phyloP scores from a whole-genome alignment of 805 yeast species.

The Teunomyces aglyptinius region DNA sequence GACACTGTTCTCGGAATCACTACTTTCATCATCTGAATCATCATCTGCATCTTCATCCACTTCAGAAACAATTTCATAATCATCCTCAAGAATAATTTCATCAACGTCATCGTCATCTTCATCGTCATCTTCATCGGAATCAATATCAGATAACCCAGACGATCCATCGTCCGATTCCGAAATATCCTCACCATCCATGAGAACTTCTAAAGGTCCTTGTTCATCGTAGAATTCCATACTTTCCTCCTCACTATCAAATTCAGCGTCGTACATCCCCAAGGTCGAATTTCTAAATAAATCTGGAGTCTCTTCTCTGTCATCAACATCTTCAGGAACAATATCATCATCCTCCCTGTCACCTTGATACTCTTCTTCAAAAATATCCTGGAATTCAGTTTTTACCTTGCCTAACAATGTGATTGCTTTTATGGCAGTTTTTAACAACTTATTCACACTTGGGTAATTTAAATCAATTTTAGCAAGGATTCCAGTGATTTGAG shows the following conservation, averaged over 20 bases:
- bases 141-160: conserved; percentile 25
- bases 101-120: conserved; percentile 22
- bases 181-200: conserved; percentile 33
- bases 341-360: conserved; percentile 52
- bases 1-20: conserved; percentile 16
- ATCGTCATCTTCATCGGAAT: conserved; percentile 19
- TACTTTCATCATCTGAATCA: conserved; percentile 31
- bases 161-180: conserved; percentile 24
- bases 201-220: conserved; percentile 39
- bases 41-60: conserved; percentile 45
- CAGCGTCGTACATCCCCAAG: conserved; percentile 90
- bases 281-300: conserved; percentile 86
- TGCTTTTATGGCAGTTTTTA: conserved; percentile 59
- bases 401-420: conserved; percentile 56
- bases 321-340: conserved; percentile 48
- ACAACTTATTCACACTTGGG: conserved; percentile 60
- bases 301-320: conserved; percentile 69
- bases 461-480: conserved; percentile 71
- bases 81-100: conserved; percentile 11
- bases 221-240: conserved; percentile 43
- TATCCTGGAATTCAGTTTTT: conserved; percentile 54
- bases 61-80: conserved; percentile 13
- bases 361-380: conserved; percentile 49
- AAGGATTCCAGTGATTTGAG: conserved; percentile 56
- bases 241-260: conserved; percentile 59